Evolutionary conservation across 2,329 filamentous ascomycete genomes (phyloP).

Genomic region (Colletotrichum truncatum): DNA sequence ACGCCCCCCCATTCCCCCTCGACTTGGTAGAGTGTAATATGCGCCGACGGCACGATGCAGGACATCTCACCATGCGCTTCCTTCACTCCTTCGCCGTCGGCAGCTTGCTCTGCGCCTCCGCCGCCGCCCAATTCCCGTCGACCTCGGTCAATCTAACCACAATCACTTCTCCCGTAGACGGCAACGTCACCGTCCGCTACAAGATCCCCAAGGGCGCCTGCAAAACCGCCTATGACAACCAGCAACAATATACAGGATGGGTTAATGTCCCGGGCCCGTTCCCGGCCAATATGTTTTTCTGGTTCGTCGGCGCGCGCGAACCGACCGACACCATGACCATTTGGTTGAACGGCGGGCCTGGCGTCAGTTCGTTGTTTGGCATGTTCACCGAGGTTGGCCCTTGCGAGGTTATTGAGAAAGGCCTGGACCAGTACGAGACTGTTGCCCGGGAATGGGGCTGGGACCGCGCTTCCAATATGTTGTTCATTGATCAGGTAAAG

Average conservation of each 20-base stretch:
- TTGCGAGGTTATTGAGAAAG: conserved; percentile 58
- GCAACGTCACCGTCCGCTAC: conserved; percentile 73
- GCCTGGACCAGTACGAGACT: conserved; percentile 61
- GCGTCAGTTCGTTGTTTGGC: conserved; percentile 71
- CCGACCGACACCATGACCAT: conserved; percentile 58
- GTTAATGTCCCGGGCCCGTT: conserved; percentile 67
- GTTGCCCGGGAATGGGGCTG: conserved; percentile 69
- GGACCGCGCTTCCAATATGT: conserved; percentile 65
- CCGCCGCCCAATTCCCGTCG: conserved; percentile 28
- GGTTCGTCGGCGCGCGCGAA: conserved; percentile 57
- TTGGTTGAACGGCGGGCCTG: conserved; percentile 75
- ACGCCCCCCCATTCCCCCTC: not conserved
- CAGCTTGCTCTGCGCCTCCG: conserved; percentile 12
- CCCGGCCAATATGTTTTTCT: conserved; percentile 61
- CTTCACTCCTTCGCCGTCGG: conserved; percentile 14
- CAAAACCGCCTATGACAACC: conserved; percentile 69
- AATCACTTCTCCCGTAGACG: conserved; percentile 69
- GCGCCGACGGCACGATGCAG: conserved; percentile 29
- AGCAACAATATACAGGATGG: conserved; percentile 78
- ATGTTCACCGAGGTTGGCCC: conserved; percentile 70
- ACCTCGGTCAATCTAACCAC: conserved; percentile 56
- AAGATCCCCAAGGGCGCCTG: conserved; percentile 70
- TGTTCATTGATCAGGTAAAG: conserved; percentile 65
- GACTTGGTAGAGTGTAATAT: conserved; percentile 8
- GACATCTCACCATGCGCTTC: conserved; percentile 26